phyloP scores from a whole-genome alignment of 768 basidiomycete genomes.

The Hirschioporus abietinus region DNA sequence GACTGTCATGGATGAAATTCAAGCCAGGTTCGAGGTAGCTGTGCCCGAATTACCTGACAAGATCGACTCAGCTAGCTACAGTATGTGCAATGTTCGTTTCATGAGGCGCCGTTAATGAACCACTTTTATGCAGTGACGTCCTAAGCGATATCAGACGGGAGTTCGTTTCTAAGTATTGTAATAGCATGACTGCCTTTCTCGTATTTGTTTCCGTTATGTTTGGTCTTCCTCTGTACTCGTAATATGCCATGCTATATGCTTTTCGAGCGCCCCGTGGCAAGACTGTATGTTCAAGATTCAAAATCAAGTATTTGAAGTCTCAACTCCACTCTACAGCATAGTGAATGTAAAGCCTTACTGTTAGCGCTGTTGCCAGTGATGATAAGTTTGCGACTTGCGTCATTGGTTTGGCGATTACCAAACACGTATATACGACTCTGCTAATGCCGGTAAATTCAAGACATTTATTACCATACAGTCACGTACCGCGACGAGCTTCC shows the following conservation, averaged over 20 bases:
- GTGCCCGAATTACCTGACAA: slow-evolving; percentile 92
- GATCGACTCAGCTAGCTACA: slow-evolving; percentile 93
- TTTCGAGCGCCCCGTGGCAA: neutral
- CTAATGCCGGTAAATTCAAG: neutral
- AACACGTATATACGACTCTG: neutral
- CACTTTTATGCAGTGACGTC: slow-evolving; percentile 33
- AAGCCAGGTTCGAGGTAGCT: slow-evolving; percentile 95
- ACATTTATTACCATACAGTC: neutral
- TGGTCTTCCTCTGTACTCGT: neutral
- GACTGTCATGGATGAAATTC: slow-evolving; percentile 92
- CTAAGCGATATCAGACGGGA: slow-evolving; percentile 13
- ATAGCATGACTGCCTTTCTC: slow-evolving; percentile 1
- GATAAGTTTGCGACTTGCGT: neutral
- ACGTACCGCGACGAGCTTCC: neutral
- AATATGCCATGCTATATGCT: neutral
- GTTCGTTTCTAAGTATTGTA: slow-evolving; percentile 7
- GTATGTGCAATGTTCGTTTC: slow-evolving; percentile 41
- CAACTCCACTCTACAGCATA: neutral
- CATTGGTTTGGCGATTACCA: neutral
- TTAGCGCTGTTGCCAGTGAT: no score
- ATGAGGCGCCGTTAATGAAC: neutral
- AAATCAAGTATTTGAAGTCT: neutral
- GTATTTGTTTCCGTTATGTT: slow-evolving; percentile 4
- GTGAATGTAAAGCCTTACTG: no score
- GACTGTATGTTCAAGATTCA: neutral